Percentiles rank a stretch among this genome's conserved stretches.
Conservation (phyloP, 2,329 filamentous ascomycete genomes). For the Talaromyces marneffei region DNA sequence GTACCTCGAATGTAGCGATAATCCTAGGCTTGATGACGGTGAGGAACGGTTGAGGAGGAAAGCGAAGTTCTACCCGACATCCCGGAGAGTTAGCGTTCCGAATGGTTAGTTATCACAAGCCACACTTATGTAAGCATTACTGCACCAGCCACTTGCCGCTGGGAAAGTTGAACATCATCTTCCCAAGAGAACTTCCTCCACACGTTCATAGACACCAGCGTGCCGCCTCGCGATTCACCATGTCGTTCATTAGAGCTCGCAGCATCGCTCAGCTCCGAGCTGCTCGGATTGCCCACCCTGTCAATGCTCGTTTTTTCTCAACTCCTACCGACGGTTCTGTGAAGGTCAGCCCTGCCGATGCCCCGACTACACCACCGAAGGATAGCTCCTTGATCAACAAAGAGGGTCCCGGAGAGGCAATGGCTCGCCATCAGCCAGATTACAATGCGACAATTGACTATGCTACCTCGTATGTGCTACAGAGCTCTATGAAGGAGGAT, state of each 20-base stretch:
- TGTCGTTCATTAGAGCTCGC: constrained; percentile 61
- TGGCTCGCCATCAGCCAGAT: constrained; percentile 66
- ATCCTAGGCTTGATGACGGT: constrained; percentile 10
- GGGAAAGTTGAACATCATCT: constrained; percentile 12
- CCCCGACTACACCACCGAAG: constrained; percentile 35
- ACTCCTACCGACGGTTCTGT: constrained; percentile 49
- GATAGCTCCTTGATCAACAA: constrained; percentile 46
- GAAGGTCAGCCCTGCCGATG: constrained; percentile 44
- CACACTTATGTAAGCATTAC: constrained; percentile 13
- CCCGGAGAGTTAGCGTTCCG: constrained; percentile 12
- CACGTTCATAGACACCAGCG: background rate
- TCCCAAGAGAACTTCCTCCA: constrained; percentile 16
- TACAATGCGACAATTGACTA: constrained; percentile 78
- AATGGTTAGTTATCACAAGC: constrained; percentile 5
- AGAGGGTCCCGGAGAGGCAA: constrained; percentile 46
- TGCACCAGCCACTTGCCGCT: constrained; percentile 12
- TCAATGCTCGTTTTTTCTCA: constrained; percentile 36
- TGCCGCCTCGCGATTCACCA: constrained; percentile 31
- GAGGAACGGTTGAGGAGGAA: constrained; percentile 26
- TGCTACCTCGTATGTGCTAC: constrained; percentile 70
- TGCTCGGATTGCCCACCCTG: constrained; percentile 24
- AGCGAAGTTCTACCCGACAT: constrained; percentile 22
- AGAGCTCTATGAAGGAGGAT: constrained; percentile 6
- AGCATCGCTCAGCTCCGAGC: constrained; percentile 31
- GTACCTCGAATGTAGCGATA: constrained; percentile 6